Conservation (phyloP, 208 protist species). For the Hexamita inflata region DNA sequence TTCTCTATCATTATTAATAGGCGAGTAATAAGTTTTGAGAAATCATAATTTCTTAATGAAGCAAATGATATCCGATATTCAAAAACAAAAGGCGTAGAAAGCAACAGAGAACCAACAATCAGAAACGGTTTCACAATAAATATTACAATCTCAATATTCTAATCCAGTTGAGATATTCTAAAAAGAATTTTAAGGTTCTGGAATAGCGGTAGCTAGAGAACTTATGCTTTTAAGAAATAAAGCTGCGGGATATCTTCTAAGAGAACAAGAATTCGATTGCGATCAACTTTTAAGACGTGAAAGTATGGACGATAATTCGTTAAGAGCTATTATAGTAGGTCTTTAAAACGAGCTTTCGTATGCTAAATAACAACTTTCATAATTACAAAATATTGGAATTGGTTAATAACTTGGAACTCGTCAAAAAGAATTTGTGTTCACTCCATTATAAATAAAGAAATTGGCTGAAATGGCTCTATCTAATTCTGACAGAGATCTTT, state of each 20-base stretch:
- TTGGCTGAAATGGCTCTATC: too few relatives aligned
- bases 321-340: too few relatives aligned
- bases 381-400: too few relatives aligned
- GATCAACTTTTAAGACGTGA: slow-evolving; percentile 18
- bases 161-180: slow-evolving; percentile 8
- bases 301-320: too few relatives aligned
- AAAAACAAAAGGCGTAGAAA: neutral
- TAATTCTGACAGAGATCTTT: too few relatives aligned
- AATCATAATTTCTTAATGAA: neutral
- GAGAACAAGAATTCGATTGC: neutral
- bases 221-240: neutral
- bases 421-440: too few relatives aligned
- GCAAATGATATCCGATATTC: neutral
- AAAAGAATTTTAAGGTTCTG: slow-evolving; percentile 15
- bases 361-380: too few relatives aligned
- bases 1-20: neutral
- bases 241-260: neutral
- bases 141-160: neutral
- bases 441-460: too few relatives aligned
- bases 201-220: neutral
- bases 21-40: neutral
- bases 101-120: neutral
- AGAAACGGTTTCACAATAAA: neutral
- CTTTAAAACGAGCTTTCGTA: too few relatives aligned
- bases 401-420: too few relatives aligned